Percentiles rank a stretch among this genome's conserved stretches.
Evolutionary conservation across 2,329 filamentous ascomycete genomes (phyloP).

Genomic region (Aspergillus sclerotialis): DNA sequence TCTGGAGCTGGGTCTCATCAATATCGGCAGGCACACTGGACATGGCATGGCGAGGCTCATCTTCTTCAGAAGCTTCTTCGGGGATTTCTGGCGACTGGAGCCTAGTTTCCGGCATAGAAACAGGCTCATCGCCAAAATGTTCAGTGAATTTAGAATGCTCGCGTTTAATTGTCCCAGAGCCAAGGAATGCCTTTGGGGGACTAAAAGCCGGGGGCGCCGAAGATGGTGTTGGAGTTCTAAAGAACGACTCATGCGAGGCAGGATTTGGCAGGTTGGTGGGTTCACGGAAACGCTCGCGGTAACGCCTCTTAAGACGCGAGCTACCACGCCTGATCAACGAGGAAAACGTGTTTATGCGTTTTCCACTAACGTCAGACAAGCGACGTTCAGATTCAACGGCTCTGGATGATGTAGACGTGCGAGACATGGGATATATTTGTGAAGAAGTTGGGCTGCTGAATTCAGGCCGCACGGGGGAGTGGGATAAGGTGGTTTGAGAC

Average conservation of each 20-base stretch:
- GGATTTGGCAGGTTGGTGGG: conserved; percentile 75
- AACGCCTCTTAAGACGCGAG: conserved; percentile 49
- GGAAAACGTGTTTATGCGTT: conserved; percentile 51
- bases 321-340: conserved; percentile 68
- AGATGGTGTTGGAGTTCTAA: conserved; percentile 46
- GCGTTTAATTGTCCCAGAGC: conserved; percentile 60
- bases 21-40: conserved; percentile 8
- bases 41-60: conserved; percentile 6
- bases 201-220: conserved; percentile 36
- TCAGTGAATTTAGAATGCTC: conserved; percentile 89
- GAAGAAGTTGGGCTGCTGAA: conserved; percentile 47
- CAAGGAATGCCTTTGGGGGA: conserved; percentile 36
- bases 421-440: conserved; percentile 44
- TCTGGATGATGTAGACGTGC: conserved; percentile 46
- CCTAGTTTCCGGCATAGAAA: conserved; percentile 78
- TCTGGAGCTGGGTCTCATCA: conserved; percentile 20
- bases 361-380: conserved; percentile 48
- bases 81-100: conserved; percentile 68
- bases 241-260: conserved; percentile 81
- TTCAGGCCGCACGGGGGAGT: conserved; percentile 41
- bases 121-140: conserved; percentile 76
- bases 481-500: conserved; percentile 26
- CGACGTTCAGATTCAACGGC: conserved; percentile 48
- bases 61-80: conserved; percentile 18
- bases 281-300: conserved; percentile 41